Base-by-base conservation (phyloP, 2,329 filamentous ascomycete species). In the Stagonosporopsis chrysanthemi region DNA sequence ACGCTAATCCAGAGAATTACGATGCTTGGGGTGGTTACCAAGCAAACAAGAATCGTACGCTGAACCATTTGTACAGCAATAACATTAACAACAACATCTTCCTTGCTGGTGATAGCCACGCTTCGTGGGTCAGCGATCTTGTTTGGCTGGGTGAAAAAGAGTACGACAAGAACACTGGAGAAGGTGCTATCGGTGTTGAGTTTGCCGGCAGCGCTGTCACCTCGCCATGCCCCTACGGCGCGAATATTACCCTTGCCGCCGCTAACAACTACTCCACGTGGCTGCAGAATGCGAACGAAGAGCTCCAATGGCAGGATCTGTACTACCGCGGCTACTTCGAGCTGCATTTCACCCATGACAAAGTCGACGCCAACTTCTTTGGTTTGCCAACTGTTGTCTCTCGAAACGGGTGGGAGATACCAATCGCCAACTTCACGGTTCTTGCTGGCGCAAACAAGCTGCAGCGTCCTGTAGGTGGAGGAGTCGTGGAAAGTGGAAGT, bases 281-380 rank as follows among this genome's bases (percentile, higher is more conserved):
- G 55, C 61, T 75, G 15, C 58, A 75, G 26, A 69, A 69, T 40
- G 75, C 80, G 22, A 91, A 90, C 72, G 76, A 79, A 0, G 87
- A 89, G 72, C 78, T 92, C 43, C 86, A 90, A 67, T 92, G 88
- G 89, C 85, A 88, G 64, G 89, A 91, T 55, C 73, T 87, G 7
- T 91, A 89, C 72, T 92, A 91, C 73, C 82, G 89, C 17, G 90
- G 89, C 1, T 92, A 92, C 76, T 91, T 86, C 64, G 83, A 89
- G 68, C 77, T 91, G 38, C 81, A 83, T 44, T 78, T 90, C 52
- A 66, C 62, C 6, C 62, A 63, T 22, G 79, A 87, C 11, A 77
- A 82, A 41, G 80, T 89, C 2, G 78, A 83, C n/a, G 88, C 88
- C 0, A 79, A 80, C 12, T 92, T 83, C 76, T 92, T 87, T 64